A percentile compares a stretch with the other conserved stretches of the same genome.
phyloP scores from a whole-genome alignment of 2,329 filamentous ascomycete genomes.

The Aureobasidium zeae region DNA sequence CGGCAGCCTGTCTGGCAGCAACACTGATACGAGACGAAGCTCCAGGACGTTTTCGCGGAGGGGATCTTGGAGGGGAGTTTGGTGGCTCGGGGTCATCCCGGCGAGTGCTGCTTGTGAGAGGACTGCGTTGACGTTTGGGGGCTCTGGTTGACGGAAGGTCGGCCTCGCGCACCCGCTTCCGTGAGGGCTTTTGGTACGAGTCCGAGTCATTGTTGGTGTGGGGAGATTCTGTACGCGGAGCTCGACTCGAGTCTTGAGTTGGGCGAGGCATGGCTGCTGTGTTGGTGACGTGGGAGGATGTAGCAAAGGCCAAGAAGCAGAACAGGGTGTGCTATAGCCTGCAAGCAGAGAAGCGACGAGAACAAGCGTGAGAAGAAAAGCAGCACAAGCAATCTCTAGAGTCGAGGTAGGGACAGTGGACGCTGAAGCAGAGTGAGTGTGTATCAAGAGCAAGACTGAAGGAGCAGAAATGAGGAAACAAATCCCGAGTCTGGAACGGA shows the following conservation, averaged over 20 bases:
- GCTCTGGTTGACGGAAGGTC: slow-evolving; percentile 13
- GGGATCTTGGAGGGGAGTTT: slow-evolving; percentile 26
- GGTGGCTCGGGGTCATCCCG: slow-evolving; percentile 20
- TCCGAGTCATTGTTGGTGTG: slow-evolving; percentile 1
- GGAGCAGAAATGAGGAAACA: no score
- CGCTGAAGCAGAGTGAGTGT: no score
- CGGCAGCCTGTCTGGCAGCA: slow-evolving; percentile 57
- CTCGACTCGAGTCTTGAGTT: slow-evolving; percentile 15
- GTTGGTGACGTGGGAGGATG: neutral
- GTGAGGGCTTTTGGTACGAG: slow-evolving; percentile 9
- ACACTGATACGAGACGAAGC: slow-evolving; percentile 51
- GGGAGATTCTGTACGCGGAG: slow-evolving; percentile 12
- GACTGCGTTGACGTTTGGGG: slow-evolving; percentile 17
- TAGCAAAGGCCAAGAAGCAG: neutral
- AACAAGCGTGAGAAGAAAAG: no score
- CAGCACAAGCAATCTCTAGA: no score
- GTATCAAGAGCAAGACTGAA: no score
- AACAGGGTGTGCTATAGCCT: no score
- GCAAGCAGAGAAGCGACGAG: no score
- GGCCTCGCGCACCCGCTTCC: slow-evolving; percentile 17
- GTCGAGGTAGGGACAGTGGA: no score
- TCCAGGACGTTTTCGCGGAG: slow-evolving; percentile 29
- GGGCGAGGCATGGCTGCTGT: slow-evolving; percentile 14
- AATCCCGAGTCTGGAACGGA: no score
- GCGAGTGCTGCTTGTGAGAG: slow-evolving; percentile 16